Base-by-base conservation (phyloP, 768 basidiomycete species). In the Holtermannia corniformis region DNA sequence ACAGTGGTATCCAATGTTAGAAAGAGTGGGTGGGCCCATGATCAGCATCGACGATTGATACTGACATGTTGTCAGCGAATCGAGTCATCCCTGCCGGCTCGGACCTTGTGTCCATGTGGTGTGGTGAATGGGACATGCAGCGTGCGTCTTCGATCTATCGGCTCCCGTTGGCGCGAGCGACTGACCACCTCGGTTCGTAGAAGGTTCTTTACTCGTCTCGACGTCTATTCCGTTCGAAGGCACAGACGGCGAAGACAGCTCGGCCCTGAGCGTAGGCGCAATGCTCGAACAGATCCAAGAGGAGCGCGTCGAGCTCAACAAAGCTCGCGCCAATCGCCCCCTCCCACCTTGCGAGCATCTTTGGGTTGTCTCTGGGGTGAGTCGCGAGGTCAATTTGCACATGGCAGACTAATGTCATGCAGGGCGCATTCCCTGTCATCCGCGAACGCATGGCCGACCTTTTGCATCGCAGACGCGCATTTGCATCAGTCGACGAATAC, bases 211-310 rank as follows among this genome's bases (percentile, higher is more conserved):
- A 11, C 60, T 69, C 46, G 60, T 69, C 25, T 67, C 67, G 41
- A 67, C 67, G 3, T 63, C 66, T 37, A 63, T 67, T 5, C 65
- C 67, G 1, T 69, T 69, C 52, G 67, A 69, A 60, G 63, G 67
- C 10, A 49, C 63, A 19, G 67, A 69, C 45, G 67, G 67, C 21
- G 67, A 69, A 54, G 67, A 69, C 51, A 57, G 56, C n/a, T 64
- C 64, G 1, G 67, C 67, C 4, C 57, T 69, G 19, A 61, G 55
- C 2, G 67, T 69, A 20, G 67, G 65, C 23, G 67, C 66, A 50
- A 62, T 69, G 56, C 64, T 69, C 45, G 63, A 65, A 41, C 62
- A 64, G 50, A 58, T 64, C 4, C 61, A 64, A 28, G 42, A 42
- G 11, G 49, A 67, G 3, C 59, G 57, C 27, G 50, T 58, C 10